Base-by-base conservation (phyloP, 2,329 filamentous ascomycete genomes). In the Lachnellula arida region DNA sequence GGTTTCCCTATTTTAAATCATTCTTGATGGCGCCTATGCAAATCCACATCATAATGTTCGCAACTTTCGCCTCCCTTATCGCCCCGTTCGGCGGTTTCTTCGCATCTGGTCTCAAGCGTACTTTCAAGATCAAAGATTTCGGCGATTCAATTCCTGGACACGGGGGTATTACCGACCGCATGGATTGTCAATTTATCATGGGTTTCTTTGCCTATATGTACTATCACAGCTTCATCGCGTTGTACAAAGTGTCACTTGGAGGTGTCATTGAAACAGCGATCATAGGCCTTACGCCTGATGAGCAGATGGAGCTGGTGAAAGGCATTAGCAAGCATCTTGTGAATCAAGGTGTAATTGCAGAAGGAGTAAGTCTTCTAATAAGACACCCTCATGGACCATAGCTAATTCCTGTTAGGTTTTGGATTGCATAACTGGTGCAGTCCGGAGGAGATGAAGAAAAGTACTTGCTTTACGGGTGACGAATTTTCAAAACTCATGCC, bases 131-230 rank as follows among this genome's bases (percentile, higher is more conserved):
- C 80, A 99, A 99, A 80, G 94, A 99, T 76, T 99, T 99, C 75
- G 94, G 94, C 64, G 90, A 99, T 74, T 96, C 91, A 1, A 99
- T 99, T 65, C 94, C 94, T 1, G 94, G 94, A 22, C 94, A 99
- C 68, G 94, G 94, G 59, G 94, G 94, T 65, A 97, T 99, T 76
- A 99, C 94, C 15, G 94, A 99, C 71, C 89, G 94, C 60, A 97
- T 99, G 93, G 94, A 99, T 71, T 99, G 94, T 73, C 94, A 99
- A 71, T 99, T 99, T 76, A 97, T 97, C 77, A 99, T 99, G 94
- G 94, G 94, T 8, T 94, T 96, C 74, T 97, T 99, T 68, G 85
- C 93, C 15, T 97, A 91, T 77, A 92, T 99, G 82, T 99, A 99
- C 76, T 99, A 95, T 75, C 92, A 97, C 72, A 94, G 89, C 68